Evolutionary conservation across 768 basidiomycete genomes (phyloP), one percentile per base, ranked within the genome.

Genomic region (Galerina sulciceps): DNA sequence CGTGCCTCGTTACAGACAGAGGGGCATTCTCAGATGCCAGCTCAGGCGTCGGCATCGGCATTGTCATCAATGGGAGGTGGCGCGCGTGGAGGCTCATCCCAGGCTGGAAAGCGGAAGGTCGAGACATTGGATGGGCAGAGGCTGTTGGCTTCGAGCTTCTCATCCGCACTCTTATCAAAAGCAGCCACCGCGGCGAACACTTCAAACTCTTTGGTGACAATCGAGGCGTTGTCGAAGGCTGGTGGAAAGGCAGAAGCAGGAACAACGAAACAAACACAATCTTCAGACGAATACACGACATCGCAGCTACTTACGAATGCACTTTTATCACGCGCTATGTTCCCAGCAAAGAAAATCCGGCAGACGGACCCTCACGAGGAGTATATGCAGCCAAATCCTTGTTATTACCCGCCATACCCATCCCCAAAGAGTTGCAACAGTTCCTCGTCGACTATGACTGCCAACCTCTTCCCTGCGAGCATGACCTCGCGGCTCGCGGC

Each of bases 21-120:
- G 10, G 50, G 0, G 77, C 78, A 0, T 82, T 67, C 66, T 83
- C 76, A 0, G 74, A 83, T 62, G 79, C 79, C 1, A 80, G 77
- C 66, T 73, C 72, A 0, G 59, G 61, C 0, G 34, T 67, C 1
- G 73, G 78, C 0, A 73, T 79, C n/a, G 69, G 67, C 1, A 75
- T 81, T 54, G 52, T 59, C 23, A 69, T 79, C 13, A 48, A 65
- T 0, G 44, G 57, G 2, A 2, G 37, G 0, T 80, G 77, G 79
- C 20, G 69, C 0, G 74, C 76, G 1, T 79, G 75, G 74, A 14
- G 51, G 4, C 26, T 26, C 6, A 26, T 26, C 26, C 26, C 26
- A 3, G 26, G 26, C 6, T 26, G 26, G 26, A 26, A 26, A 26
- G 26, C 4, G 6, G 26, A 26, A 26, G 26, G 26, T 26, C 26